These are phyloP conservation scores for Ceratobasidium sp. DNA, from an alignment of 1,284 basidiomycete genomes.

Conservation along the genomic window DNA sequence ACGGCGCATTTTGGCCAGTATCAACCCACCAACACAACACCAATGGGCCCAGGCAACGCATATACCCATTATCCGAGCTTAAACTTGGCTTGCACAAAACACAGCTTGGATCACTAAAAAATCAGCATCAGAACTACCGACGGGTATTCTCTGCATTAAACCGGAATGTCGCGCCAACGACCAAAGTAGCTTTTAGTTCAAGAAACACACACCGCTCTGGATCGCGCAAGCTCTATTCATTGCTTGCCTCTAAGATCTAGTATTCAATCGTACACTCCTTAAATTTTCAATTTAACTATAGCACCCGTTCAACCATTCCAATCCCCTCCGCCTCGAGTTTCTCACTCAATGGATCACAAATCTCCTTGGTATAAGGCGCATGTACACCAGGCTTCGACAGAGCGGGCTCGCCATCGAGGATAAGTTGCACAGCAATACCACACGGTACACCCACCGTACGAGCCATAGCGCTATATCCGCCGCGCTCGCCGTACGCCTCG, in stretches of 20 bases:
- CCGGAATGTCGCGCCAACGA: no score
- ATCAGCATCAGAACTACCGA: no score
- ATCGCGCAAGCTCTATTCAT: conserved; percentile 10
- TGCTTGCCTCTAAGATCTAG: not conserved
- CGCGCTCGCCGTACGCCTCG: conserved; percentile 87
- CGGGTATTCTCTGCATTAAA: no score
- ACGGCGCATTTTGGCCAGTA: no score
- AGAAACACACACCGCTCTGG: no score
- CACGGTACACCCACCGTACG: conserved; percentile 91
- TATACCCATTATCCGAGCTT: no score
- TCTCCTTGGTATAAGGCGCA: conserved; percentile 89
- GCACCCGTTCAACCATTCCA: conserved; percentile 76
- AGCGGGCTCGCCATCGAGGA: conserved; percentile 70
- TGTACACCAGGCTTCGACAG: conserved; percentile 85
- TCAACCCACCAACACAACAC: no score
- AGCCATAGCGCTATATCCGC: conserved; percentile 93
- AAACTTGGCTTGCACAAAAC: no score
- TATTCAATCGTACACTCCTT: not conserved
- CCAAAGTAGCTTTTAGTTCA: no score
- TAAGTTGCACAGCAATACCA: conserved; percentile 89
- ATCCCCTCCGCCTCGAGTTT: conserved; percentile 87
- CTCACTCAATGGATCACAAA: conserved; percentile 85
- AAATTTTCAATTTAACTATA: conserved; percentile 53
- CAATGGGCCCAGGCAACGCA: no score
- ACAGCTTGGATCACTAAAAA: no score